Percentiles rank a stretch among this genome's conserved stretches.
Conservation (phyloP, 257 asterid species). For the Phtheirospermum japonicum region DNA sequence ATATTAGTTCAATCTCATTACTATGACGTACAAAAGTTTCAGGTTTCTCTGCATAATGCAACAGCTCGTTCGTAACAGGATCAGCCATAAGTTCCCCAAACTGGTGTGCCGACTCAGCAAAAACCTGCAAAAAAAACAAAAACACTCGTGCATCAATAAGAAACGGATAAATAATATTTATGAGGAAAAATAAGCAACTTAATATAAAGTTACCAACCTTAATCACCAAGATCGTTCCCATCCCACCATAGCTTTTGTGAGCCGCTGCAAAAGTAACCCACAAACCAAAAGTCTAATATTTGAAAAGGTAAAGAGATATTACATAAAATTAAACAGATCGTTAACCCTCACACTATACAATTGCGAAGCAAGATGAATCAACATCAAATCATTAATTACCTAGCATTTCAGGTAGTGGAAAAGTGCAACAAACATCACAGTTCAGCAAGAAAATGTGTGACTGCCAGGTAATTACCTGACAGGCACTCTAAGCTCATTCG, state of each 20-base stretch:
- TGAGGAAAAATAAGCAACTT: too few species aligned
- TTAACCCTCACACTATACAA: too few species aligned
- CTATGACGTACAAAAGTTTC: constrained; percentile 81
- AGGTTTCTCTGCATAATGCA: constrained; percentile 76
- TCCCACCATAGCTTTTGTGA: constrained; percentile 59
- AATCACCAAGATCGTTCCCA: constrained; percentile 63
- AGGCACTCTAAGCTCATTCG: too few species aligned
- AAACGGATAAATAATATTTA: too few species aligned
- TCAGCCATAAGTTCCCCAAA: constrained; percentile 74
- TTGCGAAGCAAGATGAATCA: too few species aligned
- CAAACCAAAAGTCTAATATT: background rate
- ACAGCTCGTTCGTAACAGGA: constrained; percentile 57
- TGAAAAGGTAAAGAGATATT: constrained; percentile 12
- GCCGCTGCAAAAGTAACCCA: constrained; percentile 39
- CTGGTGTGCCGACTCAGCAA: constrained; percentile 63
- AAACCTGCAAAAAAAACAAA: constrained; percentile 46
- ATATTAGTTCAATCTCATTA: too few species aligned
- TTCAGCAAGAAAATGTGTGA: too few species aligned
- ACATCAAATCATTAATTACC: too few species aligned
- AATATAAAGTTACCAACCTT: constrained; percentile 51
- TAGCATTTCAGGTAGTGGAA: too few species aligned
- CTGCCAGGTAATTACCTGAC: too few species aligned
- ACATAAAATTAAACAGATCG: constrained; percentile 93
- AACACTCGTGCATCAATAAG: background rate
- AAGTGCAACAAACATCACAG: too few species aligned